Evolutionary conservation across 2,329 filamentous ascomycete species (phyloP), one percentile per base, ranked within the genome.

Genomic region (Colletotrichum tanaceti): DNA sequence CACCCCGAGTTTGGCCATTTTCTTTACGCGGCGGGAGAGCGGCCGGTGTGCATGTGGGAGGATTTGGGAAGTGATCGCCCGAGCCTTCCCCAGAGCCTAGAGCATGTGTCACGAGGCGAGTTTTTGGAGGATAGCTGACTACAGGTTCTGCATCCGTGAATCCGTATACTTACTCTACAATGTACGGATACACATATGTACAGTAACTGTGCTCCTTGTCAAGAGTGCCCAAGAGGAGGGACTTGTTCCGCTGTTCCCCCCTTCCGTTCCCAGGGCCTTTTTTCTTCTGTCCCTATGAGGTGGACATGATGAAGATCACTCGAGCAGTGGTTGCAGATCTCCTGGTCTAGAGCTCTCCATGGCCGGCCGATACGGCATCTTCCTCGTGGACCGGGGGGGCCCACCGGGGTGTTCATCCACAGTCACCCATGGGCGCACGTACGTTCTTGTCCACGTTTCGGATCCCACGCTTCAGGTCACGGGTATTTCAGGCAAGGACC

Each of bases 361-460:
- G 44, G 44, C 41, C 20, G 16, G 9, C 16, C 57, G 38, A 43
- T 16, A 35, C 47, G 10, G 24, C 24, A 35, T 13, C 22, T 7
- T 5, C 28, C 9, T 35, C 28, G 49, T 20, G 49, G 28, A 10
- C 28, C 28, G 28, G 7, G 28, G 49, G 28, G 28, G n/a, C 4
- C 22, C 49, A 32, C 49, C 9, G 5, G 28, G 5, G 28, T 18
- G 18, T 53, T 53, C 49, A 28, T 24, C 6, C 18, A 18, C 47
- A 49, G 11, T 16, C 10, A 7, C 44, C 11, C 57, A 4, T 32
- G 10, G 35, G 24, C 44, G 57, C 57, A 59, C 44, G 57, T 59
- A 52, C 47, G 43, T 57, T 47, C 39, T 18, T 64, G 61, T 64
- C 41, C 46, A 41, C 32, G 65, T 68, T 58, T 68, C 41, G 65